phyloP scores from a whole-genome alignment of 495 filamentous ascomycete species.

The Penicillium silybi region DNA sequence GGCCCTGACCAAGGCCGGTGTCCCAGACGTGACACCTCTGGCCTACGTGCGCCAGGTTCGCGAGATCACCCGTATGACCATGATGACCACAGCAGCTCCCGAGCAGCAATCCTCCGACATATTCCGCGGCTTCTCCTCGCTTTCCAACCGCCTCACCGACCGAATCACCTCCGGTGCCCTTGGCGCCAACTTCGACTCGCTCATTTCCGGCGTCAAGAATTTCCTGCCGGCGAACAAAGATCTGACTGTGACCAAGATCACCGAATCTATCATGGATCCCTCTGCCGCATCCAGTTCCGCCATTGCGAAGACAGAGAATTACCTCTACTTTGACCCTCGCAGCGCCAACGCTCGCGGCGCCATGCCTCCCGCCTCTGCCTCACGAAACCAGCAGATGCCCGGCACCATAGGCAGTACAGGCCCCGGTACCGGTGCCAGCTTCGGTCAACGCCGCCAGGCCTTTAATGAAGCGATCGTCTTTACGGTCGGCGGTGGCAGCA shows the following conservation, averaged over 20 bases:
- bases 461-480: conserved; percentile 97
- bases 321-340: conserved; percentile 97
- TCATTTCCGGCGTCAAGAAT: conserved; percentile 98
- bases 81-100: conserved; percentile 84
- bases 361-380: conserved; percentile 66
- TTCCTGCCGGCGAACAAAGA: conserved; percentile 95
- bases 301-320: conserved; percentile 94
- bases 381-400: conserved; percentile 52
- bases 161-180: conserved; percentile 88
- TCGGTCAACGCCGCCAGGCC: conserved; percentile 88
- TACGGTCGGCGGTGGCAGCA: conserved; percentile 93
- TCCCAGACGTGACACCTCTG: conserved; percentile 65
- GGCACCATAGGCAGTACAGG: conserved; percentile 40
- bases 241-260: conserved; percentile 94
- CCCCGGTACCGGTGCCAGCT: conserved; percentile 74
- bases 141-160: conserved; percentile 88
- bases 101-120: conserved; percentile 65
- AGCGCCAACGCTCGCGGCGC: conserved; percentile 88
- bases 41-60: conserved; percentile 89
- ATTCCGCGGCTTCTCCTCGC: conserved; percentile 83
- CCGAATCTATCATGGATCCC: conserved; percentile 98
- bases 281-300: conserved; percentile 81
- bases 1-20: conserved; percentile 70
- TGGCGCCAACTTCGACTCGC: conserved; percentile 85
- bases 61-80: conserved; percentile 96